A percentile compares a stretch with the other conserved stretches of the same genome.
Conservation (phyloP, 306 rosid genomes). For the Hylodesmum podocarpum region DNA sequence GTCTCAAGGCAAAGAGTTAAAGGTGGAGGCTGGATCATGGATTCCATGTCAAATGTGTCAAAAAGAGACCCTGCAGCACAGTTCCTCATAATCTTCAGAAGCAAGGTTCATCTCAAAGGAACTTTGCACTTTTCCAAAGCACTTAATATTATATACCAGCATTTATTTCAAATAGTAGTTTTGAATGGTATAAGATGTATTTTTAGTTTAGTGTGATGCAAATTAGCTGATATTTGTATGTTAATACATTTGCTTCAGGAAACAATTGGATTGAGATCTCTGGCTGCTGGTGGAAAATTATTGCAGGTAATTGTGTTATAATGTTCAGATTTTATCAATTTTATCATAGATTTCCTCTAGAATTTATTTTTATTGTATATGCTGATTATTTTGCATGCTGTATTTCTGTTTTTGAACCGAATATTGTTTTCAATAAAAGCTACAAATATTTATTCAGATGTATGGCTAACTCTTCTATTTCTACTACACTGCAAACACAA, state of each 20-base stretch:
- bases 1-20: slow-evolving; percentile 87
- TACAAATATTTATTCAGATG: background rate
- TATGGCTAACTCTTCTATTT: slow-evolving; percentile 16
- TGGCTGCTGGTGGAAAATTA: slow-evolving; percentile 96
- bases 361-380: background rate
- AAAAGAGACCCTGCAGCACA: slow-evolving; percentile 98
- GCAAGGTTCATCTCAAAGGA: slow-evolving; percentile 63
- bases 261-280: slow-evolving; percentile 89
- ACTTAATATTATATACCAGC: background rate
- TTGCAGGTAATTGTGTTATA: slow-evolving; percentile 66
- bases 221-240: slow-evolving; percentile 35
- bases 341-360: background rate
- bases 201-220: slow-evolving; percentile 19
- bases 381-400: slow-evolving; percentile 7
- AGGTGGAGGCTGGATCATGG: slow-evolving; percentile 98
- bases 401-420: background rate
- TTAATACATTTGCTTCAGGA: slow-evolving; percentile 59
- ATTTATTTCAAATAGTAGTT: slow-evolving; percentile 17
- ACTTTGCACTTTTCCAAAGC: slow-evolving; percentile 3
- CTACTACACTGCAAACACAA: slow-evolving; percentile 8
- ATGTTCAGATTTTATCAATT: slow-evolving; percentile 8
- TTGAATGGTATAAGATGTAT: slow-evolving; percentile 10
- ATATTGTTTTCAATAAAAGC: slow-evolving; percentile 7
- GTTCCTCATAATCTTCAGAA: slow-evolving; percentile 77
- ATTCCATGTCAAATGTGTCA: slow-evolving; percentile 74